phyloP scores from a whole-genome alignment of 805 yeast genomes.

The Pichia scutulata region DNA sequence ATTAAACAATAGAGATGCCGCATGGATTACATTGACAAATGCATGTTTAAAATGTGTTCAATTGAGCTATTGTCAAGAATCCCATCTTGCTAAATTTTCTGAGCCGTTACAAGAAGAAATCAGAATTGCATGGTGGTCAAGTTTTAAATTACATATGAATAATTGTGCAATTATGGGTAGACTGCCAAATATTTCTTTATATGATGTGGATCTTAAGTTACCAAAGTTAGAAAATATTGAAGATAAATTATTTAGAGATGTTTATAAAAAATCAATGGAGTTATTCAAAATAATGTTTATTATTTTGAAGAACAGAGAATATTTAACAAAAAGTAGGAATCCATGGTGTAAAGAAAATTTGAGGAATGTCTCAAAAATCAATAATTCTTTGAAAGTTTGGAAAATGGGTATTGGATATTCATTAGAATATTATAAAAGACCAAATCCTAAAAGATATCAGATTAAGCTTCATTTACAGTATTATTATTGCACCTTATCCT shows the following conservation, averaged over 20 bases:
- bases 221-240: slow-evolving; percentile 18
- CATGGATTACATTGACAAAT: slow-evolving; percentile 31
- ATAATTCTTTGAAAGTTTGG: slow-evolving; percentile 21
- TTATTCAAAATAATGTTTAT: slow-evolving; percentile 25
- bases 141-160: slow-evolving; percentile 28
- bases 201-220: slow-evolving; percentile 28
- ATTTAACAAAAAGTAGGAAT: slow-evolving; percentile 19
- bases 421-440: slow-evolving; percentile 11
- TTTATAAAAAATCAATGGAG: slow-evolving; percentile 20
- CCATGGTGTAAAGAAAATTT: slow-evolving; percentile 28
- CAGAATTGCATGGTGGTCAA: slow-evolving; percentile 29
- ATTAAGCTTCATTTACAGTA: slow-evolving; percentile 27
- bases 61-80: slow-evolving; percentile 30
- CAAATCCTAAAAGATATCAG: slow-evolving; percentile 21
- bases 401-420: slow-evolving; percentile 17
- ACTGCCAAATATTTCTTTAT: slow-evolving; percentile 27
- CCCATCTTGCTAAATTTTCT: slow-evolving; percentile 13
- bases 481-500: slow-evolving; percentile 25
- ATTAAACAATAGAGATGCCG: slow-evolving; percentile 29
- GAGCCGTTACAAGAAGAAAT: slow-evolving; percentile 19
- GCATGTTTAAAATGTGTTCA: slow-evolving; percentile 33
- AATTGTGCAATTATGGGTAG: slow-evolving; percentile 31
- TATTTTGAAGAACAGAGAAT: slow-evolving; percentile 27
- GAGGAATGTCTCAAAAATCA: slow-evolving; percentile 25
- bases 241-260: slow-evolving; percentile 13